Percentiles rank a stretch among this genome's conserved stretches.
These are phyloP conservation scores for Pugionium dolabratum DNA, from an alignment of 345 rosid genomes.

Conservation along the genomic window DNA sequence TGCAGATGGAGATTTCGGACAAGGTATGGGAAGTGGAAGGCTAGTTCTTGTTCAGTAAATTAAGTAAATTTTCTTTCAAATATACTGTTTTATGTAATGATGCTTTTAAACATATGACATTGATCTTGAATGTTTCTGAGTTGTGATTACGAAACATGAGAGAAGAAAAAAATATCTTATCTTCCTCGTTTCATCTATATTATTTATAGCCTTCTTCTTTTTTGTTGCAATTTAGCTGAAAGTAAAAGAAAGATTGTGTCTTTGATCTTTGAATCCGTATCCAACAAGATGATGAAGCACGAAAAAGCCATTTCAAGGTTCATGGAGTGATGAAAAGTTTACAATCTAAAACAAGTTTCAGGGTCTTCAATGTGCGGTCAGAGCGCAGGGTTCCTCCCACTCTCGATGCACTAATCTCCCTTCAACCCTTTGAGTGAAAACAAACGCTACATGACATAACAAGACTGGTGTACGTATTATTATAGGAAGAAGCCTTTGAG, in stretches of 20 bases:
- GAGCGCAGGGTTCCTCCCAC: too few relatives aligned
- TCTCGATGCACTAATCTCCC: too few relatives aligned
- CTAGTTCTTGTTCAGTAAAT: conserved; percentile 86
- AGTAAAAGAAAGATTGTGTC: conserved; percentile 19
- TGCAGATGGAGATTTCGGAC: conserved; percentile 54
- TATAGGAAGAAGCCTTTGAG: conserved; percentile 52
- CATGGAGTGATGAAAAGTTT: too few relatives aligned
- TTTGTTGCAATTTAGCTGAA: conserved; percentile 4
- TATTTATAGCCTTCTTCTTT: conserved; percentile 9
- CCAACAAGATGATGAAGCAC: neutral
- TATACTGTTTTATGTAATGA: conserved; percentile 17
- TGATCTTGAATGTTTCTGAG: conserved; percentile 13
- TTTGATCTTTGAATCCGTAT: neutral
- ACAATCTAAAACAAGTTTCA: too few relatives aligned
- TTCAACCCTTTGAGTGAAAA: too few relatives aligned
- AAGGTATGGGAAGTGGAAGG: conserved; percentile 74
- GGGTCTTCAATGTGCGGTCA: too few relatives aligned
- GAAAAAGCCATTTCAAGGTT: neutral
- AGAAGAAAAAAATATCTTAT: neutral
- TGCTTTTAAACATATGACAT: conserved; percentile 1
- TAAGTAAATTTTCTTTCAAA: neutral
- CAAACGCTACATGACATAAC: conserved; percentile 18
- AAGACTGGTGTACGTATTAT: conserved; percentile 1
- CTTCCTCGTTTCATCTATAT: conserved; percentile 19
- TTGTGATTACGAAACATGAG: conserved; percentile 1